Percentiles rank a stretch among this genome's conserved stretches.
Conservation (phyloP, 345 rosid species). For the Hevea brasiliensis region DNA sequence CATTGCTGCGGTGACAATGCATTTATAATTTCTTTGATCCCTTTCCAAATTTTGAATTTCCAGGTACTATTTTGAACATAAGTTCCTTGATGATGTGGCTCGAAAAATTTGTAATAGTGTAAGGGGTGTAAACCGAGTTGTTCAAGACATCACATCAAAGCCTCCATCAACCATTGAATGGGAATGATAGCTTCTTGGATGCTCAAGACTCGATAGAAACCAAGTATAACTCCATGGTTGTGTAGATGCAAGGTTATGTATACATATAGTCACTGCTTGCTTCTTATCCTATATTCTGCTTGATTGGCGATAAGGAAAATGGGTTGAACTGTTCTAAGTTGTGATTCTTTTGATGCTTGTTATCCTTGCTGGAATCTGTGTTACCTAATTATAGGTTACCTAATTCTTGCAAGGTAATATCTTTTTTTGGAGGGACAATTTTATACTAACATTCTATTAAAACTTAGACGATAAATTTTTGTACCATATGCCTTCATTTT, state of each 20-base stretch:
- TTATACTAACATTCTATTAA: constrained; percentile 7
- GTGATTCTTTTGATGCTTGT: constrained; percentile 13
- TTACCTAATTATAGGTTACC: too few relatives aligned
- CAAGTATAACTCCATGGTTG: constrained; percentile 3
- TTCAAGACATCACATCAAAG: constrained; percentile 95
- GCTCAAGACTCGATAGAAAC: not conserved
- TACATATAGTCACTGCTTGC: not conserved
- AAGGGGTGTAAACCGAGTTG: constrained; percentile 92
- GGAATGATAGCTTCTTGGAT: constrained; percentile 51
- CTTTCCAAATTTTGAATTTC: constrained; percentile 17
- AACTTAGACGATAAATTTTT: not conserved
- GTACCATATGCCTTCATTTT: not conserved
- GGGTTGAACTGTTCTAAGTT: constrained; percentile 11
- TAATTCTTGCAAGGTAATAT: constrained; percentile 20
- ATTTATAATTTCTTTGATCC: not conserved
- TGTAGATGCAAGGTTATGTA: constrained; percentile 15
- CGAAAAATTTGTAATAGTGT: constrained; percentile 92
- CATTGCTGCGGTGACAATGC: not conserved
- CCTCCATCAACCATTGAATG: constrained; percentile 99
- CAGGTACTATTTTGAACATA: constrained; percentile 95
- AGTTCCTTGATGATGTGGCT: constrained; percentile 82
- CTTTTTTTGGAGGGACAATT: constrained; percentile 1
- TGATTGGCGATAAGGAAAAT: constrained; percentile 10
- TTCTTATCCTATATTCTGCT: not conserved
- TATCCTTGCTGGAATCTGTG: constrained; percentile 21